Evolutionary conservation across 345 rosid genomes (phyloP), one percentile per base, ranked within the genome.

Genomic region (Eucalyptus camaldulensis): DNA sequence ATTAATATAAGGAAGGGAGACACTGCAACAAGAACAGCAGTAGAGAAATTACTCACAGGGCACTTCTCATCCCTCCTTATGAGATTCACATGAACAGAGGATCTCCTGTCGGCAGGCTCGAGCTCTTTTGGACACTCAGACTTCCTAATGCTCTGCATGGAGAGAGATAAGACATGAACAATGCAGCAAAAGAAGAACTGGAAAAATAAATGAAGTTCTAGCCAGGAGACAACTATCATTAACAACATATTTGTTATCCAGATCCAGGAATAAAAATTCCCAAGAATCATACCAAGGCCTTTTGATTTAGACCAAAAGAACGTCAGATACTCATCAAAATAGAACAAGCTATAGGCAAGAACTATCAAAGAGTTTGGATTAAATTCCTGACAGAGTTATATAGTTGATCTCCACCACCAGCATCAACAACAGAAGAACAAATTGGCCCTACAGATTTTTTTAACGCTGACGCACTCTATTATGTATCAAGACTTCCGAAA

Each of bases 121-220:
- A 97, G 99, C 95, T 96, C 99, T 90, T 94, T 95, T 5, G 99
- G 99, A 87, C 99, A 97, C 93, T 97, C 99, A 69, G 99, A 97
- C 91, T 94, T 97, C 90, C 94, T 92, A 90, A 97, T 97, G 93
- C 99, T 97, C 99, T 97, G 93, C 89, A 91, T 81, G 6, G 15
- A 43, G 72, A 86, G 37, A 81, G 22, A 60, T 40, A 33, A 83
- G n/a, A 87, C n/a, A 86, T 54, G 45, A 37, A 24, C 17, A 16
- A 9, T 13, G 11, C 69, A 86, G 58, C 43, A 37, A 56, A 43
- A 86, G 45, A 86, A 27, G 88, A 19, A 76, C 83, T 40, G 27
- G 83, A 40, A 72, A 72, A 72, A 67, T 16, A 33, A 76, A 76
- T 21, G 15, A 40, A 76, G 47, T 76, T 76, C 47, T 21, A 76